Evolutionary conservation across 768 basidiomycete species (phyloP), one percentile per base, ranked within the genome.

Genomic region (Lyophyllum atratum): DNA sequence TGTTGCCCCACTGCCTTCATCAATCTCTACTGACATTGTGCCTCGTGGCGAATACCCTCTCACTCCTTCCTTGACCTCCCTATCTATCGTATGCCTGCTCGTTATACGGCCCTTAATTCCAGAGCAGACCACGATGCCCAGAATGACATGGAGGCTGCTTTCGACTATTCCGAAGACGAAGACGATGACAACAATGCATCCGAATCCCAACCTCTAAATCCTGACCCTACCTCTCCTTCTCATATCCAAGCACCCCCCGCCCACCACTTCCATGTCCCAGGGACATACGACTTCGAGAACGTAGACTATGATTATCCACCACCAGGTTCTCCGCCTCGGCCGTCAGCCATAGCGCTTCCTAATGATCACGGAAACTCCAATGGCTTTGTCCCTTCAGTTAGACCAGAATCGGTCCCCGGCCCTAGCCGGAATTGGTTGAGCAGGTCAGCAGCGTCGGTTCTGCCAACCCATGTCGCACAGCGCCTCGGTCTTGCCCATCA

Each of bases 241-340:
- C 46, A 60, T 43, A 52, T 64, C 26, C 55, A 64, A 34, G 61
- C 63, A 37, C 56, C 72, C 29, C 29, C 62, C 25, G 61, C 64
- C 22, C 57, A 49, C 29, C 57, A 62, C 26, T 52, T 69, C n/a
- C 67, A 68, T 49, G 53, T 63, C 43, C 73, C 78, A 47, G 79
- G 79, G 28, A 70, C 78, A 0, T 94, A 94, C 67, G 85, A 94
- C 70, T 94, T 94, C 63, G 89, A 94, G 71, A 83, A 81, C 49
- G 80, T 84, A 31, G 90, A 92, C 68, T 93, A 89, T 69, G 90
- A 85, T 64, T 84, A 81, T 57, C 90, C 92, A 40, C 92, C 91
- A n/a, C 88, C 91, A 12, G 90, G 90, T 57, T 91, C 89, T 26
- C 92, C 90, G 1, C 90, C 92, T 8, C 73, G 75, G 17, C 85